These are phyloP conservation scores for Sodiomyces alkalinus DNA, from an alignment of 2,329 filamentous ascomycete genomes.

Conservation along the genomic window DNA sequence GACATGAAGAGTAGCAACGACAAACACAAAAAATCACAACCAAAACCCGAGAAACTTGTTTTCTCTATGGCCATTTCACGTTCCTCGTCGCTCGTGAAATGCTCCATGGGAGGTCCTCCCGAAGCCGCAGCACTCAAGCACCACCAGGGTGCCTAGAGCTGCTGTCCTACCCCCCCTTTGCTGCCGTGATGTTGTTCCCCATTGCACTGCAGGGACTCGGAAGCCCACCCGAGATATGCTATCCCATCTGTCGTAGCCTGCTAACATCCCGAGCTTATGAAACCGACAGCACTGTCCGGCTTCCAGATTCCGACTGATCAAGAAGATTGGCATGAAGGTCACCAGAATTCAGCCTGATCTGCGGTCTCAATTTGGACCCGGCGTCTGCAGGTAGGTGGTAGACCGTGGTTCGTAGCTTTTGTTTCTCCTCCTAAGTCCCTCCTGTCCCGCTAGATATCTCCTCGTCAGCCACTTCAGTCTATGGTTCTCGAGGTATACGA, in stretches of 20 bases:
- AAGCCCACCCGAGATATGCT: too few relatives aligned
- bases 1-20: conserved; percentile 5
- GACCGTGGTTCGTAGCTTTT: too few relatives aligned
- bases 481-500: conserved; percentile 89
- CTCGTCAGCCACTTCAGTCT: conserved; percentile 54
- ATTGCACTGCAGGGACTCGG: conserved; percentile 4
- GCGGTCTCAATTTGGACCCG: too few relatives aligned
- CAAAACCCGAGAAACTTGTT: conserved; percentile 25
- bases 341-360: too few relatives aligned
- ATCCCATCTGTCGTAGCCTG: conserved; percentile 1
- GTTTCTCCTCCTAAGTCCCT: conserved; percentile 13
- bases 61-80: conserved; percentile 64
- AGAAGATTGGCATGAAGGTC: too few relatives aligned
- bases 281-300: not conserved
- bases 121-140: too few relatives aligned
- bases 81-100: conserved; percentile 40
- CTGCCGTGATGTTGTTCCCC: conserved; percentile 2
- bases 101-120: conserved; percentile 65
- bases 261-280: too few relatives aligned
- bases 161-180: conserved; percentile 2
- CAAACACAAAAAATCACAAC: conserved; percentile 11
- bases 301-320: too few relatives aligned
- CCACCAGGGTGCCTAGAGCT: too few relatives aligned
- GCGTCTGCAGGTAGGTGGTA: too few relatives aligned
- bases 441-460: conserved; percentile 67